phyloP scores from a whole-genome alignment of 257 asterid genomes.

The Sherardia arvensis region DNA sequence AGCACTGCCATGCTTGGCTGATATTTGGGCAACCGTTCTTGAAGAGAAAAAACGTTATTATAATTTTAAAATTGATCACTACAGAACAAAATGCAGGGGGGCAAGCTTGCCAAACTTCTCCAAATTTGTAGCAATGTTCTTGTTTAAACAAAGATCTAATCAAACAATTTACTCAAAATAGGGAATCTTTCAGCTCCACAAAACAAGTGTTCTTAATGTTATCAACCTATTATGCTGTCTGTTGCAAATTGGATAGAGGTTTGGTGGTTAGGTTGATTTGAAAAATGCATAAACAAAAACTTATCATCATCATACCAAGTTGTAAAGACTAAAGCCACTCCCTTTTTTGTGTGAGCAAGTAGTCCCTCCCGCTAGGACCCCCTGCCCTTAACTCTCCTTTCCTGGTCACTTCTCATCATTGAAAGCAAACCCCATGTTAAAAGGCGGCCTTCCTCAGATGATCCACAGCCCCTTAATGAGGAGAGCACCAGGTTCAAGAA shows the following conservation, averaged over 20 bases:
- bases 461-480: slow-evolving; percentile 5
- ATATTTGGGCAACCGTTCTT: too few relatives aligned
- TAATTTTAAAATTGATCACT: too few relatives aligned
- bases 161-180: background rate
- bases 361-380: slow-evolving; percentile 7
- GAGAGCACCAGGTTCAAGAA: slow-evolving; percentile 14
- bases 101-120: too few relatives aligned
- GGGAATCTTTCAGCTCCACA: slow-evolving; percentile 2
- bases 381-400: slow-evolving; percentile 10
- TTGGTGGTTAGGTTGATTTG: slow-evolving; percentile 17
- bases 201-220: slow-evolving; percentile 10
- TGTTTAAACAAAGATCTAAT: background rate
- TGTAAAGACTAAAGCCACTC: slow-evolving; percentile 24
- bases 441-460: background rate
- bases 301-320: slow-evolving; percentile 24
- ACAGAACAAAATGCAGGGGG: too few relatives aligned
- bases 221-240: slow-evolving; percentile 16
- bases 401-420: slow-evolving; percentile 7
- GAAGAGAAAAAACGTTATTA: too few relatives aligned
- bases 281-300: slow-evolving; percentile 1
- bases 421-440: background rate
- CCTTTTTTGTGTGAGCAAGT: slow-evolving; percentile 15
- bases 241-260: slow-evolving; percentile 6
- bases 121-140: too few relatives aligned
- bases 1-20: too few relatives aligned